Percentiles rank a stretch among this genome's conserved stretches.
phyloP scores from a whole-genome alignment of 2,329 filamentous ascomycete species.

The Daldinia sp. region DNA sequence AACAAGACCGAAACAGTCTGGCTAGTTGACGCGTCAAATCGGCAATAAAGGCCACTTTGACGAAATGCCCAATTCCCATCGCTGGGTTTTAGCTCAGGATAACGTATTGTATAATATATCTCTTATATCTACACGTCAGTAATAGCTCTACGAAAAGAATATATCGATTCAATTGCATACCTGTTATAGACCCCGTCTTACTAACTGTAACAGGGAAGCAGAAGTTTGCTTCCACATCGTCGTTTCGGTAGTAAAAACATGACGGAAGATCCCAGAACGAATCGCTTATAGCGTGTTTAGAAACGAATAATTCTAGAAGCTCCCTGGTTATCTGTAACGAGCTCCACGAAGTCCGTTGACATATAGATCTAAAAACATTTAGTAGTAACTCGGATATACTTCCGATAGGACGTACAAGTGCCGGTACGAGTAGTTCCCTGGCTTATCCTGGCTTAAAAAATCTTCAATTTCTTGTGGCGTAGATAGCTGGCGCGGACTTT shows the following conservation, averaged over 20 bases:
- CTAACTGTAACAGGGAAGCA: conserved; percentile 40
- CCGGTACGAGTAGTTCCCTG: conserved; percentile 31
- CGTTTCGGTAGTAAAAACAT: conserved; percentile 42
- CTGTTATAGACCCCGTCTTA: conserved; percentile 29
- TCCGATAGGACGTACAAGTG: conserved; percentile 28
- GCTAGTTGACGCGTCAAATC: conserved; percentile 35
- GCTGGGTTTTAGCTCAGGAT: conserved; percentile 42
- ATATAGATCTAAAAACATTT: conserved; percentile 40
- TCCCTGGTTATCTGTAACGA: conserved; percentile 40
- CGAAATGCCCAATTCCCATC: conserved; percentile 42
- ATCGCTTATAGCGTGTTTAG: conserved; percentile 35
- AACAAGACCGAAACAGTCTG: conserved; percentile 40
- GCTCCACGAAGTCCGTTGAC: conserved; percentile 44
- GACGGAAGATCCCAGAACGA: conserved; percentile 42
- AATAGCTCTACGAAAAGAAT: background rate
- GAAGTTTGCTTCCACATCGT: conserved; percentile 41
- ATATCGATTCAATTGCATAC: conserved; percentile 14
- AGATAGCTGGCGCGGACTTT: conserved; percentile 14
- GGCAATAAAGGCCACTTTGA: conserved; percentile 43
- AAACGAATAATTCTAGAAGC: conserved; percentile 39
- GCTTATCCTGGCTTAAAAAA: conserved; percentile 13
- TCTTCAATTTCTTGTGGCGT: conserved; percentile 30
- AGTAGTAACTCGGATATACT: conserved; percentile 2
- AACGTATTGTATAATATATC: conserved; percentile 42
- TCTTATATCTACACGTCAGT: conserved; percentile 33